Percentiles rank a stretch among this genome's conserved stretches.
Evolutionary conservation across 2,329 filamentous ascomycete genomes (phyloP).

Genomic region (Exserohilum turcica): DNA sequence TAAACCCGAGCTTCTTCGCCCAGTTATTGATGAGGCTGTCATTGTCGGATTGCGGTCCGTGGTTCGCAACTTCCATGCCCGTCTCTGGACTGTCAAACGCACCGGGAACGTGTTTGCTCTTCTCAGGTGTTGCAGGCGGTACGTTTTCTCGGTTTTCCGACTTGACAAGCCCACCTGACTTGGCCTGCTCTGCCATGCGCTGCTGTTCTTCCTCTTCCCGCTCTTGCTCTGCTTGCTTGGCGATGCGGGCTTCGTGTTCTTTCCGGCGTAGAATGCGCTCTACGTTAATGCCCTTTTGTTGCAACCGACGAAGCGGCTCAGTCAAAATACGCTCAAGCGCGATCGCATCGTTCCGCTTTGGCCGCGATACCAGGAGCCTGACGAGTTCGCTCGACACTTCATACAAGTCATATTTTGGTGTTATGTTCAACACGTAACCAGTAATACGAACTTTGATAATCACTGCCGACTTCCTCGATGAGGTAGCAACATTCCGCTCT

Average conservation of each 20-base stretch:
- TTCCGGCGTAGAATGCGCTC: conserved; percentile 89
- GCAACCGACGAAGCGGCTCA: conserved; percentile 79
- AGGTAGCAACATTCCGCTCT: conserved; percentile 63
- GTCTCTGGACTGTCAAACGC: conserved; percentile 45
- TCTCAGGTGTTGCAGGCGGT: conserved; percentile 37
- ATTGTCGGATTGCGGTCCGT: conserved; percentile 27
- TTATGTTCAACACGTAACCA: conserved; percentile 75
- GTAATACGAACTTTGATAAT: conserved; percentile 72
- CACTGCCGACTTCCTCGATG: conserved; percentile 64
- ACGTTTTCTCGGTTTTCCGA: conserved; percentile 17
- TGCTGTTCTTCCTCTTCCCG: conserved; percentile 66
- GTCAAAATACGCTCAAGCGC: conserved; percentile 91
- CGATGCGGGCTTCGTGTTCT: conserved; percentile 83
- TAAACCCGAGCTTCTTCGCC: conserved; percentile 46
- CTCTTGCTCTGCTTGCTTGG: conserved; percentile 78
- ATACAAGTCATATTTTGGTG: conserved; percentile 79
- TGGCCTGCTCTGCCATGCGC: conserved; percentile 43
- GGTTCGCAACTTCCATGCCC: conserved; percentile 34
- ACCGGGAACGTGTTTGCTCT: conserved; percentile 42
- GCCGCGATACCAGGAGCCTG: conserved; percentile 76
- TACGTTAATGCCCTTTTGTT: conserved; percentile 92
- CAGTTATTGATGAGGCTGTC: conserved; percentile 43
- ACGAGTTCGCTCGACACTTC: conserved; percentile 90
- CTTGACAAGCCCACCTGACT: conserved; percentile 24
- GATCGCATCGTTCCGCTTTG: conserved; percentile 85